These are phyloP conservation scores for Termitomyces sp. DNA, from an alignment of 768 basidiomycete species.

Conservation along the genomic window DNA sequence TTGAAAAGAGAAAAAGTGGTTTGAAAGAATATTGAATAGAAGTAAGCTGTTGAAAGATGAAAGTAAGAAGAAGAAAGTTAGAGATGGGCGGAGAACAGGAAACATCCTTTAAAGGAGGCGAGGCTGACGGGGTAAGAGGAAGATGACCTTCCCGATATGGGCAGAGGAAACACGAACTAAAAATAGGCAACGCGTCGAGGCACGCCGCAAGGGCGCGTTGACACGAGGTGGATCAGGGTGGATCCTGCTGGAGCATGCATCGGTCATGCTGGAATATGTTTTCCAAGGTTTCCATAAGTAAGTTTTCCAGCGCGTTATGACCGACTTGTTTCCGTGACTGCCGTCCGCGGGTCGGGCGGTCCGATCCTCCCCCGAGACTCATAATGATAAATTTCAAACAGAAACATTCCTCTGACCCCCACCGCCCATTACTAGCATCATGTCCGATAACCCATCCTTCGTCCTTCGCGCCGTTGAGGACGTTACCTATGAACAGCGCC, in stretches of 20 bases:
- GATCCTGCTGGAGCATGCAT: too few species aligned
- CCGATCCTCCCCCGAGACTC: conserved; percentile 9
- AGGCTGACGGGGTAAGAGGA: conserved; percentile 15
- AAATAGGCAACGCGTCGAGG: conserved; percentile 1
- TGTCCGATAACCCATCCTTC: conserved; percentile 79
- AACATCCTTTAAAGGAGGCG: conserved; percentile 12
- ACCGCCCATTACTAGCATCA: conserved; percentile 29
- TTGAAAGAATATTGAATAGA: conserved; percentile 16
- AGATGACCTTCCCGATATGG: conserved; percentile 7
- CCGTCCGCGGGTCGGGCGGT: conserved; percentile 17
- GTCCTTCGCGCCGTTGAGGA: conserved; percentile 70
- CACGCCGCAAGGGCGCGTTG: background rate
- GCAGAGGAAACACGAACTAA: background rate
- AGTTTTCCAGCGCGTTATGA: background rate
- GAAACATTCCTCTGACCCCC: conserved; percentile 5
- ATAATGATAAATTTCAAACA: background rate
- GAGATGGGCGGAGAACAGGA: background rate
- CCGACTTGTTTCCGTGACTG: conserved; percentile 4
- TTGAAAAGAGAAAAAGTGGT: conserved; percentile 15
- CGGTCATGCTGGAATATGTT: conserved; percentile 1
- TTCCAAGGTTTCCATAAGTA: background rate
- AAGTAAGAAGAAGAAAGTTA: conserved; percentile 13
- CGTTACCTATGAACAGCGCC: conserved; percentile 68
- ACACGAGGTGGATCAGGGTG: background rate
- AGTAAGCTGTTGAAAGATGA: conserved; percentile 11